Conservation (phyloP, 176 grass and related monocot genomes). For the Canna indica region DNA sequence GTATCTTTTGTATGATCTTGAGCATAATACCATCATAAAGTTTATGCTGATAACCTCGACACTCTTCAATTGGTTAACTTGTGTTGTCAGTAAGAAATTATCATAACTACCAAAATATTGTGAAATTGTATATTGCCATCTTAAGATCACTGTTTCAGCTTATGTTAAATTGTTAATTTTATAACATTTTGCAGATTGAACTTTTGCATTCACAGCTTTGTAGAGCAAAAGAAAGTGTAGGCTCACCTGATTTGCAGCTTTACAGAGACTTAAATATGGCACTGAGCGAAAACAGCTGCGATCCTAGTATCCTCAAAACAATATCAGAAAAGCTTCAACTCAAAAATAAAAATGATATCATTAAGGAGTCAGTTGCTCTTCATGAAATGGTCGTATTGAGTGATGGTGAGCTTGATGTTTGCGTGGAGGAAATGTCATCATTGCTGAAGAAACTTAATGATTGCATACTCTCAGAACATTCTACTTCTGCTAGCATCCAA, state of each 20-base stretch:
- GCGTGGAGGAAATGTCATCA: constrained; percentile 72
- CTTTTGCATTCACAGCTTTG: constrained; percentile 76
- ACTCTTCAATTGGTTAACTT: constrained; percentile 1
- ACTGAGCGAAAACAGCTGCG: constrained; percentile 26
- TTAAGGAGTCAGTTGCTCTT: constrained; percentile 72
- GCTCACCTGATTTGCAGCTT: constrained; percentile 42
- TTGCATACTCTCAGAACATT: constrained; percentile 31
- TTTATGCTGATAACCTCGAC: no score
- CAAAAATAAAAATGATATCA: constrained; percentile 63
- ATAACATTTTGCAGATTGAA: constrained; percentile 40
- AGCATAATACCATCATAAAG: no score
- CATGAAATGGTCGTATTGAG: constrained; percentile 80
- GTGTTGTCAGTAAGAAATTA: neutral
- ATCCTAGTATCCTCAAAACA: constrained; percentile 34
- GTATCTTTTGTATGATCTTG: neutral
- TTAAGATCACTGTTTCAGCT: no score
- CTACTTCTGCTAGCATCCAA: constrained; percentile 11
- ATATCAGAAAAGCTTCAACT: constrained; percentile 81
- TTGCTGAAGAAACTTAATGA: constrained; percentile 80
- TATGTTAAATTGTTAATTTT: neutral
- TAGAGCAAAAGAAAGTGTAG: constrained; percentile 42
- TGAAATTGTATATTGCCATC: no score
- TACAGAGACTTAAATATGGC: constrained; percentile 40
- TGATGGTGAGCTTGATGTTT: constrained; percentile 48
- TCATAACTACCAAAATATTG: no score